Evolutionary conservation across 2,329 filamentous ascomycete genomes (phyloP).

Genomic region (Phialophora expanda): DNA sequence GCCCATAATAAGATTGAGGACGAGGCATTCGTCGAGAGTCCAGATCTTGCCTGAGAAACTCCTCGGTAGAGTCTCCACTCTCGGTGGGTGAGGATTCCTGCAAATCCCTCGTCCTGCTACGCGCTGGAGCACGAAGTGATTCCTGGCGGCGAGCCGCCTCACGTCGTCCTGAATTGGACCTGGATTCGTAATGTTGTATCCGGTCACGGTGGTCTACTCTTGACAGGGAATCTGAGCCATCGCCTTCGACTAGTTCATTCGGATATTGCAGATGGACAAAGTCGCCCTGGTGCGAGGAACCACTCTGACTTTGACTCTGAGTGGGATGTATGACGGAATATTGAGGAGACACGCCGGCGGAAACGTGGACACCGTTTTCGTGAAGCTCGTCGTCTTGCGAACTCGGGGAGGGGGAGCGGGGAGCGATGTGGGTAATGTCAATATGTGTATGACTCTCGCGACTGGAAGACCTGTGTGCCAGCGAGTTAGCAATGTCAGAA

Average conservation of each 20-base stretch:
- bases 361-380: slow-evolving; percentile 49
- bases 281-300: slow-evolving; percentile 39
- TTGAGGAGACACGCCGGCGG: slow-evolving; percentile 41
- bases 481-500: slow-evolving; percentile 28
- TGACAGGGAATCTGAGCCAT: slow-evolving; percentile 53
- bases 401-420: slow-evolving; percentile 47
- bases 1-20: slow-evolving; percentile 39
- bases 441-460: slow-evolving; percentile 54
- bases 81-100: slow-evolving; percentile 50
- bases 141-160: slow-evolving; percentile 48
- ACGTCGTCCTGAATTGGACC: slow-evolving; percentile 46
- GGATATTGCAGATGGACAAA: slow-evolving; percentile 45
- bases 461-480: slow-evolving; percentile 30
- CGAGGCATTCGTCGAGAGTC: slow-evolving; percentile 36
- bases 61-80: slow-evolving; percentile 69
- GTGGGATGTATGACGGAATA: slow-evolving; percentile 34
- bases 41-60: slow-evolving; percentile 53
- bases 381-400: slow-evolving; percentile 55
- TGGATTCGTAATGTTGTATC: slow-evolving; percentile 32
- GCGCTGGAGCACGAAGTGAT: slow-evolving; percentile 53
- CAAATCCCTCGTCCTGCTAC: slow-evolving; percentile 29
- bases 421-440: slow-evolving; percentile 46
- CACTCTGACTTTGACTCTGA: slow-evolving; percentile 38
- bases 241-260: slow-evolving; percentile 48
- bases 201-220: slow-evolving; percentile 32